A percentile compares a stretch with the other conserved stretches of the same genome.
Conservation (phyloP, 2,329 filamentous ascomycete species). For the Hymenoscyphus linearis region DNA sequence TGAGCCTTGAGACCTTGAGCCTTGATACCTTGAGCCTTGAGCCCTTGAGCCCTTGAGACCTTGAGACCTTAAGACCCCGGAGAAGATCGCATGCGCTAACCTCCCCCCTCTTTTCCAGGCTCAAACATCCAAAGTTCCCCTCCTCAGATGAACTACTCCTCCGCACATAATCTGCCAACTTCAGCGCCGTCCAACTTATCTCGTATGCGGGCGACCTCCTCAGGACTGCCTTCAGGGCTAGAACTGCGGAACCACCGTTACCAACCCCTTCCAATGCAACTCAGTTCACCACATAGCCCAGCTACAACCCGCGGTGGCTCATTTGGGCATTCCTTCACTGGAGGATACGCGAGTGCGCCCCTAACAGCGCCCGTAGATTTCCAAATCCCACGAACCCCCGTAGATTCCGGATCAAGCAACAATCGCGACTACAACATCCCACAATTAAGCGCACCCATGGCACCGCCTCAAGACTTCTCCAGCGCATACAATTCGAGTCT, state of each 20-base stretch:
- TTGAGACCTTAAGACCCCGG: conserved; percentile 18
- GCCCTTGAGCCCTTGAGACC: no score
- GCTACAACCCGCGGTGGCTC: conserved; percentile 31
- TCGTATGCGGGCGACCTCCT: conserved; percentile 46
- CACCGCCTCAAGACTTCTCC: conserved; percentile 46
- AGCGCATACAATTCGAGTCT: conserved; percentile 25
- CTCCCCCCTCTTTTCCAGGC: conserved; percentile 31
- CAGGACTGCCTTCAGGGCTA: conserved; percentile 41
- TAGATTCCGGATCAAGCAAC: conserved; percentile 34
- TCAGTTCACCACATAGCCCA: conserved; percentile 17
- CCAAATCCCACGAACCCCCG: conserved; percentile 41
- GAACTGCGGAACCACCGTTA: conserved; percentile 43
- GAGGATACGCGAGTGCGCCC: conserved; percentile 49
- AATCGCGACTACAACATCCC: conserved; percentile 45
- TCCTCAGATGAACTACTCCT: conserved; percentile 46
- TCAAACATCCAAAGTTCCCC: conserved; percentile 43
- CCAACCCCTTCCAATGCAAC: conserved; percentile 34
- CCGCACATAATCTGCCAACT: conserved; percentile 33
- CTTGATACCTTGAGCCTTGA: no score
- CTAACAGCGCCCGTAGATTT: conserved; percentile 50
- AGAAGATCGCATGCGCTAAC: conserved; percentile 24
- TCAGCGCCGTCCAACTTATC: conserved; percentile 39
- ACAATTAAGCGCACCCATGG: conserved; percentile 51
- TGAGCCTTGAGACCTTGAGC: no score
- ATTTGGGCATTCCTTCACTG: conserved; percentile 39